Percentiles rank a stretch among this genome's conserved stretches.
Evolutionary conservation across 495 filamentous ascomycete genomes (phyloP).

Genomic region (Trichoderma parareesei): DNA sequence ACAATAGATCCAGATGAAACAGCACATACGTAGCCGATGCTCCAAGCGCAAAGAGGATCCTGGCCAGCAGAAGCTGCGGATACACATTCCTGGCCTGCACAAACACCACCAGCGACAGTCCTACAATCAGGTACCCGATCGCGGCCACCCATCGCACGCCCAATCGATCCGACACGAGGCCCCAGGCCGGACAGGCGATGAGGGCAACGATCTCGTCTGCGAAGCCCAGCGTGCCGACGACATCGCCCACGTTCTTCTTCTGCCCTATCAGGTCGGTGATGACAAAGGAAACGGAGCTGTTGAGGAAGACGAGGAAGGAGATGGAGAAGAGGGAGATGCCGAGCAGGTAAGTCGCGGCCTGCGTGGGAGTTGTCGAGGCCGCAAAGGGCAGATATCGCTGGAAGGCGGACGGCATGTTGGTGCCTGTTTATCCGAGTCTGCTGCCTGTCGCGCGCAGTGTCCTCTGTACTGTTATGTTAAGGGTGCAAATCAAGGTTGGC

Average conservation of each 20-base stretch:
- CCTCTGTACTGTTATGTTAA: neutral
- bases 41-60: constrained; percentile 82
- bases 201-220: constrained; percentile 90
- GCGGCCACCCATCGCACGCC: constrained; percentile 78
- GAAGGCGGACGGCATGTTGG: constrained; percentile 14
- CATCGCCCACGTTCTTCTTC: constrained; percentile 69
- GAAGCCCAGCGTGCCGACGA: constrained; percentile 90
- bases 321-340: constrained; percentile 93
- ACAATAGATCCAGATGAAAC: neutral
- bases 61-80: constrained; percentile 77
- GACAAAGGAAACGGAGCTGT: constrained; percentile 87
- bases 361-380: constrained; percentile 52
- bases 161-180: constrained; percentile 77
- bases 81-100: constrained; percentile 84
- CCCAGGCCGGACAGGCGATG: constrained; percentile 87
- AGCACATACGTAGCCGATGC: constrained; percentile 67
- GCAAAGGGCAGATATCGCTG: constrained; percentile 47
- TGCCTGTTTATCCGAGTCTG: neutral
- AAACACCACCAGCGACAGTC: constrained; percentile 64
- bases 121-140: constrained; percentile 72
- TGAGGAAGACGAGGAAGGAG: constrained; percentile 95
- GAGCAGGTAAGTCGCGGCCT: constrained; percentile 77
- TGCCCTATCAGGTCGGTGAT: constrained; percentile 83
- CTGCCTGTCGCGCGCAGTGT: neutral
- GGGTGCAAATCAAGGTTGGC: too few species aligned